These are phyloP conservation scores for Dioscorea dumetorum DNA, from an alignment of 106 monocot species.

Conservation along the genomic window DNA sequence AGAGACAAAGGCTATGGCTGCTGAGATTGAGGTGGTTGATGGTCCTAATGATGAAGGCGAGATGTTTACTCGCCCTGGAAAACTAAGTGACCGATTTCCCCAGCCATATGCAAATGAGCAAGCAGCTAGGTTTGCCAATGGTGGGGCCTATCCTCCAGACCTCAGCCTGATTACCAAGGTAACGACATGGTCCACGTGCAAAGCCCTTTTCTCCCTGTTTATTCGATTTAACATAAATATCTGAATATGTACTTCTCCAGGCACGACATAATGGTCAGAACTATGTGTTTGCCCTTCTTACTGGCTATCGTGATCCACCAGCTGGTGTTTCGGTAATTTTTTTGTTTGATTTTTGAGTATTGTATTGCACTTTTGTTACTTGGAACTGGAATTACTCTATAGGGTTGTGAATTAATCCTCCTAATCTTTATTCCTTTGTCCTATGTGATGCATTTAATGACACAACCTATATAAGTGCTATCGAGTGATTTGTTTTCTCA, in stretches of 20 bases:
- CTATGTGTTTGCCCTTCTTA: slow-evolving; percentile 90
- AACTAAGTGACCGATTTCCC: slow-evolving; percentile 71
- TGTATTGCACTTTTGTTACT: too few relatives aligned
- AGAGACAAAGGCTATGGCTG: slow-evolving; percentile 84
- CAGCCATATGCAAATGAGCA: slow-evolving; percentile 73
- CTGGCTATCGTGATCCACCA: slow-evolving; percentile 93
- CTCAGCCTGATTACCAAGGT: slow-evolving; percentile 76
- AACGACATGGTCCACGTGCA: background rate
- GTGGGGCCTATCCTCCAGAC: slow-evolving; percentile 76
- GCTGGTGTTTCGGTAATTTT: slow-evolving; percentile 67
- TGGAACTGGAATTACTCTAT: too few relatives aligned
- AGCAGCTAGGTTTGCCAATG: slow-evolving; percentile 74
- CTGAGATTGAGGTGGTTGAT: slow-evolving; percentile 84
- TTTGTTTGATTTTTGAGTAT: background rate
- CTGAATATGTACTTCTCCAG: slow-evolving; percentile 18
- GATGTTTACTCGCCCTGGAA: slow-evolving; percentile 76
- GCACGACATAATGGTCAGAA: slow-evolving; percentile 87
- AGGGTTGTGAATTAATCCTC: too few relatives aligned
- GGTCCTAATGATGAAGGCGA: slow-evolving; percentile 83
- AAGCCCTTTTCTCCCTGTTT: too few relatives aligned
- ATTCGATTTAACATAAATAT: too few relatives aligned
- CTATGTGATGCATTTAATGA: too few relatives aligned
- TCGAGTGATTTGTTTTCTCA: too few relatives aligned
- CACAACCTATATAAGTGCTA: too few relatives aligned
- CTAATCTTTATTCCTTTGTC: too few relatives aligned